phyloP scores from a whole-genome alignment of 371 early-diverging fungal species.

The Actinomortierella ambigua region DNA sequence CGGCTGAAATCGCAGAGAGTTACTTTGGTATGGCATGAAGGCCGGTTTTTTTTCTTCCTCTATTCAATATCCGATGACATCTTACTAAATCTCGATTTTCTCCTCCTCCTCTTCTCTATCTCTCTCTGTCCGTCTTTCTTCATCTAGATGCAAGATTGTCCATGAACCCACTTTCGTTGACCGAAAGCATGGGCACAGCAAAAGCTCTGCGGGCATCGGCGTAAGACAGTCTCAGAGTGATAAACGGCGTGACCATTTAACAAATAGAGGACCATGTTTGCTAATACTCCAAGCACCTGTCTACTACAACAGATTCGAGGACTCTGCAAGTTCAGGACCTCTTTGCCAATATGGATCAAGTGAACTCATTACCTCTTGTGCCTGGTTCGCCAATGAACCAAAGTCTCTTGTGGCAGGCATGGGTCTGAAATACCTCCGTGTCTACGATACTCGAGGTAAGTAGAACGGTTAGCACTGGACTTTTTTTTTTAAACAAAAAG shows the following conservation, averaged over 20 bases:
- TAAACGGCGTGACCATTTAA: too few species aligned
- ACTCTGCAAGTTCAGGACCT: conserved; percentile 42
- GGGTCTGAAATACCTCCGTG: conserved; percentile 72
- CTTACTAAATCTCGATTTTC: too few species aligned
- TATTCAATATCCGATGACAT: not conserved
- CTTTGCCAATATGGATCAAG: conserved; percentile 72
- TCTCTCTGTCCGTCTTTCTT: too few species aligned
- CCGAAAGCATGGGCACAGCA: conserved; percentile 32
- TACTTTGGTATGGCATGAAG: conserved; percentile 24
- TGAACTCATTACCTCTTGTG: conserved; percentile 74
- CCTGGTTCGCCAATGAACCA: conserved; percentile 67
- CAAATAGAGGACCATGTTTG: too few species aligned
- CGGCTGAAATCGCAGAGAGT: conserved; percentile 29
- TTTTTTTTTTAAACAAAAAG: too few species aligned
- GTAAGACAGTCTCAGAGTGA: not conserved
- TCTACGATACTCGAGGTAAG: conserved; percentile 74
- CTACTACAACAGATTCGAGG: conserved; percentile 16
- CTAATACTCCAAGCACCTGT: too few species aligned
- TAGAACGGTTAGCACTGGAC: too few species aligned
- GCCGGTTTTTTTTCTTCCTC: too few species aligned
- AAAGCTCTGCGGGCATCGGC: conserved; percentile 32
- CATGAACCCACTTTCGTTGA: conserved; percentile 42
- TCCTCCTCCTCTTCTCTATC: too few species aligned
- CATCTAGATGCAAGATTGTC: conserved; percentile 25
- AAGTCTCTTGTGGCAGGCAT: conserved; percentile 75